phyloP scores from a whole-genome alignment of 805 yeast species.

The Phaffomyces thermotolerans region DNA sequence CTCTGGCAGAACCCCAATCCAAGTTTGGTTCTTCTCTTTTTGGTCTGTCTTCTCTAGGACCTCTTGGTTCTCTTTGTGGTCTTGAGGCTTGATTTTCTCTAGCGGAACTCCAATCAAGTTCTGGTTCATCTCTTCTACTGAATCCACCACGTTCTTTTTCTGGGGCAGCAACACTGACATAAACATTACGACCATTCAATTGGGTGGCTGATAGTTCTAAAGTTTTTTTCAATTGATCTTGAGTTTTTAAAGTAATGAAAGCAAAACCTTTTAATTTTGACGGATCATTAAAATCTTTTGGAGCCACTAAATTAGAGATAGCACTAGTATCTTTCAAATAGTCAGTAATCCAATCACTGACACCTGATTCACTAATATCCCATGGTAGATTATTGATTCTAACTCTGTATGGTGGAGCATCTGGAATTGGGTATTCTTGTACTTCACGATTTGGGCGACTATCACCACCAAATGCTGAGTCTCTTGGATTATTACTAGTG shows the following conservation, averaged over 20 bases:
- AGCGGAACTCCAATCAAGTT: constrained; percentile 44
- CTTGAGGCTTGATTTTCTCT: constrained; percentile 31
- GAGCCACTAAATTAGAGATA: constrained; percentile 61
- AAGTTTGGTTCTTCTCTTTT: constrained; percentile 29
- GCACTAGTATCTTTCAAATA: constrained; percentile 43
- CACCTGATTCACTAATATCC: constrained; percentile 62
- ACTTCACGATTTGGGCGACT: constrained; percentile 39
- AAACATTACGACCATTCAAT: constrained; percentile 62
- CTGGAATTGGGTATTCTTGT: constrained; percentile 80
- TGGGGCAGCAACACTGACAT: constrained; percentile 78
- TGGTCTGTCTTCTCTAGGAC: constrained; percentile 19
- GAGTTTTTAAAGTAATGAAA: constrained; percentile 73
- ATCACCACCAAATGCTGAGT: constrained; percentile 33
- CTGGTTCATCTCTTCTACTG: constrained; percentile 32
- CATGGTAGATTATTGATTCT: constrained; percentile 80
- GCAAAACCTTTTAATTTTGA: constrained; percentile 82
- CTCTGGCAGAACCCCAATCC: constrained; percentile 47
- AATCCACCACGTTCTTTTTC: constrained; percentile 34
- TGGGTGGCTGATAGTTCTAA: constrained; percentile 62
- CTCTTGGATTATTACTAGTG: constrained; percentile 28
- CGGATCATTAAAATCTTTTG: constrained; percentile 52
- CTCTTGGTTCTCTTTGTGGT: constrained; percentile 17
- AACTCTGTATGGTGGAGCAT: constrained; percentile 88
- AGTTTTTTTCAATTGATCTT: constrained; percentile 70
- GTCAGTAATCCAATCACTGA: constrained; percentile 55